Evolutionary conservation across 768 basidiomycete species (phyloP).

Genomic region (Lyophyllum atratum): DNA sequence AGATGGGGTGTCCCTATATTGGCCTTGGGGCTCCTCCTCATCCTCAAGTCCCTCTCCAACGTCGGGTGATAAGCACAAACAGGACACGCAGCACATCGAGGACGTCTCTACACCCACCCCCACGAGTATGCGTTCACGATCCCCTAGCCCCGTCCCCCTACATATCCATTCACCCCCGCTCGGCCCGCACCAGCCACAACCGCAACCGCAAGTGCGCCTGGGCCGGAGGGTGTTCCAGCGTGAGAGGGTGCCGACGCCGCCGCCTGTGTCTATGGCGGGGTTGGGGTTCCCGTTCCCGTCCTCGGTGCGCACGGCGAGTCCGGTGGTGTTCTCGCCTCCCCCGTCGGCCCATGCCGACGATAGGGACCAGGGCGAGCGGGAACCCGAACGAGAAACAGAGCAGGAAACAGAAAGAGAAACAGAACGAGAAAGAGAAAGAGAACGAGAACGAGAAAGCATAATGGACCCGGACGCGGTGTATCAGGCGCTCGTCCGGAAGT

Average conservation of each 20-base stretch:
- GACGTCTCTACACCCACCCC: background rate
- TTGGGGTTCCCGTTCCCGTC: background rate
- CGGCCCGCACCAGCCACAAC: background rate
- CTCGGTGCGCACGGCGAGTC: too few relatives aligned
- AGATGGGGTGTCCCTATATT: conserved; percentile 12
- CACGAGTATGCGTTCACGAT: background rate
- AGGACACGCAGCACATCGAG: background rate
- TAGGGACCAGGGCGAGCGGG: background rate
- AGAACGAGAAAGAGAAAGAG: background rate
- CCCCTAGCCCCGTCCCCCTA: background rate
- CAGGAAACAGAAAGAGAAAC: background rate
- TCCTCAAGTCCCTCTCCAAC: background rate
- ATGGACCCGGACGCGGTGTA: conserved; percentile 7
- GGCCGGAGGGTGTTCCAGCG: background rate
- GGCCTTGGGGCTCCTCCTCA: conserved; percentile 18
- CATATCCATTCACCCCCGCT: background rate
- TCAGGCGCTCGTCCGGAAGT: conserved; percentile 8
- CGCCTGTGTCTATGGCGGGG: background rate
- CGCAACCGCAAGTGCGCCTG: background rate
- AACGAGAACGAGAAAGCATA: too few relatives aligned
- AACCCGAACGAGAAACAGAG: background rate
- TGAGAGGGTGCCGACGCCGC: background rate
- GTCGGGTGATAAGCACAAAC: background rate
- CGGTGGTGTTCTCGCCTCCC: too few relatives aligned
- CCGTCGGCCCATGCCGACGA: too few relatives aligned